Percentiles rank a stretch among this genome's conserved stretches.
Conservation (phyloP, 495 filamentous ascomycete genomes). For the Podospora conica region DNA sequence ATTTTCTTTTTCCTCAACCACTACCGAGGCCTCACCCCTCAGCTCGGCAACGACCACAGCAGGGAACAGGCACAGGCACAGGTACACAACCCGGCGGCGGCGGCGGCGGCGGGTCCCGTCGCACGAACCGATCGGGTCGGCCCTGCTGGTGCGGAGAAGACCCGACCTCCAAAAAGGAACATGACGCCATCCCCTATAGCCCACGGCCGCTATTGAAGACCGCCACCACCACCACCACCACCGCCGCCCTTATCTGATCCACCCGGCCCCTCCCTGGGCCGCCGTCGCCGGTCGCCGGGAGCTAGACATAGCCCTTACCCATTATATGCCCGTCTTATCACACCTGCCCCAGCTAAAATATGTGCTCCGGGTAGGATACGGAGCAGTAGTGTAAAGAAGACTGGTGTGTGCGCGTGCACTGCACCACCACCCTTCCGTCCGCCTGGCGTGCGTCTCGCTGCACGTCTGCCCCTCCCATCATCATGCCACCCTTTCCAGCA, state of each 20-base stretch:
- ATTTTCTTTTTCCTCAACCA: not conserved
- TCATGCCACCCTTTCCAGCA: not conserved
- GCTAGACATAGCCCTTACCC: not conserved
- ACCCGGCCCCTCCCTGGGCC: not conserved
- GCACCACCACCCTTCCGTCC: not conserved
- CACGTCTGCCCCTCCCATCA: not conserved
- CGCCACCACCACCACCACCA: not conserved
- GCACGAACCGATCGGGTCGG: not conserved
- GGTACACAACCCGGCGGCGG: not conserved
- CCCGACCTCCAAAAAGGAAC: not conserved
- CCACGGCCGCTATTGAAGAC: not conserved
- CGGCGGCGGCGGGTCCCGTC: not conserved
- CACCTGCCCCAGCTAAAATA: no score
- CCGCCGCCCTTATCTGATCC: not conserved
- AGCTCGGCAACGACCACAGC: not conserved
- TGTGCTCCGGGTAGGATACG: no score
- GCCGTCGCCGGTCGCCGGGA: not conserved
- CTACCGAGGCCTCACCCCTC: not conserved
- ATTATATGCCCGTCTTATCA: not conserved
- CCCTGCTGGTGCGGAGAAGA: not conserved
- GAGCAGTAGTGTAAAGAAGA: no score
- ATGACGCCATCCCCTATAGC: not conserved
- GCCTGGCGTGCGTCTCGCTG: not conserved
- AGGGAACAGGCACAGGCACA: not conserved
- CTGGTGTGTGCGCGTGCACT: not conserved